A percentile compares a stretch with the other conserved stretches of the same genome.
Conservation (phyloP, 2,329 filamentous ascomycete genomes). For the Endothia cerciana region DNA sequence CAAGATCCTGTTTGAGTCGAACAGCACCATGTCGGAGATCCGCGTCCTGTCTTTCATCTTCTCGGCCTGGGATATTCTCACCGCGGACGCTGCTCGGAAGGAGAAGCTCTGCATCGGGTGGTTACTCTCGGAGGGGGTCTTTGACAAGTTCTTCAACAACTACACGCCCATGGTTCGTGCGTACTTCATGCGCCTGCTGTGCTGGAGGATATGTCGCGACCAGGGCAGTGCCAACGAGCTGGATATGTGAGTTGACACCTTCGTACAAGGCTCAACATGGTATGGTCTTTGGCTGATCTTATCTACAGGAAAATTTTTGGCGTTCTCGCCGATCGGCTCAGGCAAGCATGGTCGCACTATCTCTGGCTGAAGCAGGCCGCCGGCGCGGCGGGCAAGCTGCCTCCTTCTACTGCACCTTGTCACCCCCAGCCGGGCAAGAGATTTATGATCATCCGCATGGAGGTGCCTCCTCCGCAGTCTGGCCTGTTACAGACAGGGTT, state of each 20-base stretch:
- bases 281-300: conserved; percentile 33
- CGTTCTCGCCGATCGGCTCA: conserved; percentile 68
- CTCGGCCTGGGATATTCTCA: conserved; percentile 75
- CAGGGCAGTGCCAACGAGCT: conserved; percentile 66
- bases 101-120: conserved; percentile 72
- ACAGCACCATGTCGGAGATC: conserved; percentile 90
- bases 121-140: conserved; percentile 73
- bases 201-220: conserved; percentile 84
- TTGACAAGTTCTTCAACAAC: conserved; percentile 84
- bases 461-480: conserved; percentile 55
- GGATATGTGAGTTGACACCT: conserved; percentile 65
- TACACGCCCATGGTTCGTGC: conserved; percentile 96
- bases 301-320: conserved; percentile 68
- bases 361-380: conserved; percentile 73
- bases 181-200: conserved; percentile 88
- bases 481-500: conserved; percentile 43
- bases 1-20: conserved; percentile 72
- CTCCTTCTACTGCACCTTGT: conserved; percentile 78
- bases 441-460: conserved; percentile 87
- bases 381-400: conserved; percentile 55
- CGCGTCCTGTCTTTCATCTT: conserved; percentile 82
- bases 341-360: conserved; percentile 78
- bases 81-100: conserved; percentile 69
- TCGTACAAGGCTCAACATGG: too few species aligned
- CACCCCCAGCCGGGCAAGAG: conserved; percentile 83